Evolutionary conservation across 1,284 basidiomycete species (phyloP), one percentile per base, ranked within the genome.

Genomic region (Rhodotorula sp.): DNA sequence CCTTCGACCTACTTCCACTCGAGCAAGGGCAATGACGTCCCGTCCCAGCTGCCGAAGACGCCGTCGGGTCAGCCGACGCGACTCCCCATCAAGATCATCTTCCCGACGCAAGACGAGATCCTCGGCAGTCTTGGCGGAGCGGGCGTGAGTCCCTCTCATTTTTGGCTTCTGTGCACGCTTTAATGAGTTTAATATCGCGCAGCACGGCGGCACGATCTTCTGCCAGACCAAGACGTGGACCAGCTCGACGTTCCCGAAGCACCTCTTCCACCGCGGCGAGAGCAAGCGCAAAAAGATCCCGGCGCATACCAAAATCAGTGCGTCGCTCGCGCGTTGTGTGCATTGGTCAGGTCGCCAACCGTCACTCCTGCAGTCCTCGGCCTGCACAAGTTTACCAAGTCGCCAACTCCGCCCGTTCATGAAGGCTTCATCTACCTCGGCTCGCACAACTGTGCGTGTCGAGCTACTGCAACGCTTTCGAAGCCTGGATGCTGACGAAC

Each of bases 141-240:
- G 2, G 29, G 15, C 8, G 73, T 66, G 46, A 22, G 71, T 56
- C 30, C 3, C 1, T 11, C 53, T 29, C n/a, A 13, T 24, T 4
- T 44, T 10, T 32, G 20, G 4, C 15, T 10, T 6, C 46, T 4
- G 19, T 2, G 24, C 13, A 30, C 13, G 19, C 34, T 22, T 11
- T 15, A 15, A 49, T 29, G n/a, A 15, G 17, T 7, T 15, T 19
- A 19, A 4, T 4, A 0, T 2, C 9, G 5, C 2, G 11, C 62
- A 67, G 64, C 61, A 59, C 52, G 74, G 74, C 13, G 72, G 74
- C 0, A 74, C 74, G 9, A 60, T 75, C 29, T 74, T 75, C 64
- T 75, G 64, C 62, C 47, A 44, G 10, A n/a, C 30, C 10, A 27
- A 53, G 39, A 34, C 6, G 2, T 74, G 70, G 71, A 32, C 44